Conservation (phyloP, 352 stramenopile species). For the Saprolegnia parasitica region DNA sequence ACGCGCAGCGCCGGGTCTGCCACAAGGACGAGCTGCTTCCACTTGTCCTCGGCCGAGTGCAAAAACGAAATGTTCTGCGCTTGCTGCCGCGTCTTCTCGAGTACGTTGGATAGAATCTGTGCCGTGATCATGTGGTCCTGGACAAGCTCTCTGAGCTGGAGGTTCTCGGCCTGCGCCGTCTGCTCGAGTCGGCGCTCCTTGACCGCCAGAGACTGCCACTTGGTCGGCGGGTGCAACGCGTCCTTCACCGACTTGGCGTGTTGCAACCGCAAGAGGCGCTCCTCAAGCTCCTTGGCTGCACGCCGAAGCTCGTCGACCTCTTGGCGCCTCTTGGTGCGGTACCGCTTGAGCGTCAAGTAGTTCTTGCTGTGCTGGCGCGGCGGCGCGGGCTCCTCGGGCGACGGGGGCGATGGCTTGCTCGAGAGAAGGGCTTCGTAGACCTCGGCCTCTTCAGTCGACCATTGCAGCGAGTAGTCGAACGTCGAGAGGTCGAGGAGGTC, state of each 20-base stretch:
- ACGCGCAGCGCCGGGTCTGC: neutral
- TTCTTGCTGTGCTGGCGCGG: neutral
- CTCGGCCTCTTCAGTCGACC: neutral
- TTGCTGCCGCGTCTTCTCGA: neutral
- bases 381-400: neutral
- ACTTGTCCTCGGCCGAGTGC: neutral
- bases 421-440: neutral
- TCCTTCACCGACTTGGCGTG: neutral
- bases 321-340: neutral
- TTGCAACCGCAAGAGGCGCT: neutral
- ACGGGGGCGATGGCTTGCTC: neutral
- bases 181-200: neutral
- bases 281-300: neutral
- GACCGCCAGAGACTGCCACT: neutral
- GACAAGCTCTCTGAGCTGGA: neutral
- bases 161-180: neutral
- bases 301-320: neutral
- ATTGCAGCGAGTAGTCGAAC: conserved; percentile 12
- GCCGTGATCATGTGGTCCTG: conserved; percentile 14
- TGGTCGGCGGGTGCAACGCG: neutral
- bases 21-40: conserved; percentile 1
- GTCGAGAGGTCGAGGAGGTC: conserved; percentile 1
- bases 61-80: neutral
- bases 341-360: neutral
- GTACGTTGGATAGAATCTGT: conserved; percentile 1